Conservation (phyloP, 2,329 filamentous ascomycete genomes). For the Trichophyton benhamiae region DNA sequence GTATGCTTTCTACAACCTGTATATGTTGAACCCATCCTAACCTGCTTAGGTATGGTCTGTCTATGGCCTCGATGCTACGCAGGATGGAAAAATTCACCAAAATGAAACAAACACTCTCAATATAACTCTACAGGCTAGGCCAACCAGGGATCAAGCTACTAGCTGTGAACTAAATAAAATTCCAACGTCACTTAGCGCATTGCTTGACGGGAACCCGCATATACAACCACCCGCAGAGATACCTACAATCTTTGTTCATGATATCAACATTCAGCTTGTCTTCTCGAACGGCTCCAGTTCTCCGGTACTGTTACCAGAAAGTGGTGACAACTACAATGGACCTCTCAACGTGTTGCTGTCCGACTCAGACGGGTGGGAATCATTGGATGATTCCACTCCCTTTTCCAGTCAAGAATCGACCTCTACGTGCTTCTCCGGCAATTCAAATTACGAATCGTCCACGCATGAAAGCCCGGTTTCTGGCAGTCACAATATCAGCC, state of each 20-base stretch:
- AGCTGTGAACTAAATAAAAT: background rate
- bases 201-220: background rate
- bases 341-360: background rate
- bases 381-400: slow-evolving; percentile 12
- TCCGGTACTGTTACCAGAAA: background rate
- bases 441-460: slow-evolving; percentile 6
- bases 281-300: slow-evolving; percentile 3
- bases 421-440: background rate
- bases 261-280: slow-evolving; percentile 8
- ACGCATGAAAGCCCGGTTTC: background rate
- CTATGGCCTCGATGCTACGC: background rate
- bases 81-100: background rate
- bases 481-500: background rate
- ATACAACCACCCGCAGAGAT: slow-evolving; percentile 11
- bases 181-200: background rate
- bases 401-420: slow-evolving; percentile 13
- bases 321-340: background rate
- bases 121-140: slow-evolving; percentile 8
- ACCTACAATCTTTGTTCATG: slow-evolving; percentile 2
- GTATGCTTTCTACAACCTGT: slow-evolving; percentile 12
- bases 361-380: slow-evolving; percentile 7
- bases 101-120: background rate
- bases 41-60: background rate
- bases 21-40: background rate
- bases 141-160: background rate